These are phyloP conservation scores for Pseudotsuga menziesii DNA, from an alignment of 75 land plant species.

Conservation along the genomic window DNA sequence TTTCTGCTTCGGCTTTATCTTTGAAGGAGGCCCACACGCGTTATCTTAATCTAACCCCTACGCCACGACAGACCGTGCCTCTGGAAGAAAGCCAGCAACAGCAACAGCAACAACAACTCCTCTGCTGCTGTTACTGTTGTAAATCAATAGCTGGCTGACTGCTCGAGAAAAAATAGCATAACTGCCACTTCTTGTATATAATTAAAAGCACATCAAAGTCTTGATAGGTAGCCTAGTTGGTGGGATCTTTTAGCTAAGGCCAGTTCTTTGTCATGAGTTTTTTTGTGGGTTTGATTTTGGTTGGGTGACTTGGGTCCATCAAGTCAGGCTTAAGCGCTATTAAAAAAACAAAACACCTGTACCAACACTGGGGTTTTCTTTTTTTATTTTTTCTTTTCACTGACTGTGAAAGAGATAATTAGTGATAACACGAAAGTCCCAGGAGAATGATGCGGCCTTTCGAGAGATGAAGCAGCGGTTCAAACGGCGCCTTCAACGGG, in stretches of 20 bases:
- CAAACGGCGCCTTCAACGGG: neutral
- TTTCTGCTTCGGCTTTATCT: neutral
- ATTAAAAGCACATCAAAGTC: conserved; percentile 5
- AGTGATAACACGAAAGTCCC: neutral
- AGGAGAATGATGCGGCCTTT: too few relatives aligned
- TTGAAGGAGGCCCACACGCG: neutral
- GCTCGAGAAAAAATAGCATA: neutral
- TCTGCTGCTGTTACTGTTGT: neutral
- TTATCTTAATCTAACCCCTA: neutral
- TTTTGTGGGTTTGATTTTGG: too few relatives aligned
- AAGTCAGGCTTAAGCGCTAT: too few relatives aligned
- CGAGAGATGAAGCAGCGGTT: neutral
- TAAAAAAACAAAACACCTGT: too few relatives aligned
- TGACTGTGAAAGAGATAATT: too few relatives aligned
- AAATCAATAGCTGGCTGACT: neutral
- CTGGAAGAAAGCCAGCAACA: too few relatives aligned
- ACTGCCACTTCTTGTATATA: neutral
- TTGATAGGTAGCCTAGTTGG: too few relatives aligned
- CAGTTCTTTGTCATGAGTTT: too few relatives aligned
- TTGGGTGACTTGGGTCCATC: too few relatives aligned
- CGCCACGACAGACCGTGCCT: neutral
- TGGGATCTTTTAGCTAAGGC: too few relatives aligned
- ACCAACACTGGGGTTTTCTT: neutral
- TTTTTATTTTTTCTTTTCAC: too few relatives aligned
- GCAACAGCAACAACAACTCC: neutral